These are phyloP conservation scores for Talaromyces sp. DNA, from an alignment of 2,329 filamentous ascomycete genomes.

Conservation along the genomic window DNA sequence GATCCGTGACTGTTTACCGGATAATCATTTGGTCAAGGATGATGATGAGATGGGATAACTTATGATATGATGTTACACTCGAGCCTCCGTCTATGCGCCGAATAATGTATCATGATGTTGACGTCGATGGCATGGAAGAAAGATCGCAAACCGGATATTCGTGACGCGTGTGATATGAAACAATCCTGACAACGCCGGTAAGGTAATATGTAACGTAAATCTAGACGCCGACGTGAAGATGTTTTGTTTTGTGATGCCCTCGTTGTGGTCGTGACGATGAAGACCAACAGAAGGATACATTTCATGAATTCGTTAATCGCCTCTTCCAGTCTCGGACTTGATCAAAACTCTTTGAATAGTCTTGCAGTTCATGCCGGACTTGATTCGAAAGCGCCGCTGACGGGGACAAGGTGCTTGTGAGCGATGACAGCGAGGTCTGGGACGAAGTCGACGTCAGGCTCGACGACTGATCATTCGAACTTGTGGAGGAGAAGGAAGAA, in stretches of 20 bases:
- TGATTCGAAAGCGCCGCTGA: slow-evolving; percentile 61
- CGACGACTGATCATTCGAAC: slow-evolving; percentile 1
- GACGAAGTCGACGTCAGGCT: slow-evolving; percentile 61
- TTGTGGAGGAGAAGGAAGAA: slow-evolving; percentile 1
- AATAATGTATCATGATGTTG: background rate
- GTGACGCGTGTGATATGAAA: background rate
- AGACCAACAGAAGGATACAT: background rate
- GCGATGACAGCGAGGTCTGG: slow-evolving; percentile 76
- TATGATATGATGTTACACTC: slow-evolving; percentile 3
- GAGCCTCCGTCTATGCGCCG: background rate
- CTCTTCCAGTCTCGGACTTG: slow-evolving; percentile 57
- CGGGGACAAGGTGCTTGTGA: slow-evolving; percentile 58
- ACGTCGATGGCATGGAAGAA: background rate
- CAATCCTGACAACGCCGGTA: background rate
- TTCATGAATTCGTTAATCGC: slow-evolving; percentile 30
- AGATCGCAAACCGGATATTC: background rate
- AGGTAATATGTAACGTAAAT: background rate
- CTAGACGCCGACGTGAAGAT: background rate
- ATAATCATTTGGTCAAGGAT: background rate
- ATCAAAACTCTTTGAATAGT: slow-evolving; percentile 86
- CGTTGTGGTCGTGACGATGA: background rate
- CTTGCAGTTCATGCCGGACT: slow-evolving; percentile 71
- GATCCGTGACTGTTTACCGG: slow-evolving; percentile 2
- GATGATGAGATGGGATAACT: background rate
- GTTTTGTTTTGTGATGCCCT: background rate